phyloP scores from a whole-genome alignment of 2,329 filamentous ascomycete species.

The Nothophoma quercina region DNA sequence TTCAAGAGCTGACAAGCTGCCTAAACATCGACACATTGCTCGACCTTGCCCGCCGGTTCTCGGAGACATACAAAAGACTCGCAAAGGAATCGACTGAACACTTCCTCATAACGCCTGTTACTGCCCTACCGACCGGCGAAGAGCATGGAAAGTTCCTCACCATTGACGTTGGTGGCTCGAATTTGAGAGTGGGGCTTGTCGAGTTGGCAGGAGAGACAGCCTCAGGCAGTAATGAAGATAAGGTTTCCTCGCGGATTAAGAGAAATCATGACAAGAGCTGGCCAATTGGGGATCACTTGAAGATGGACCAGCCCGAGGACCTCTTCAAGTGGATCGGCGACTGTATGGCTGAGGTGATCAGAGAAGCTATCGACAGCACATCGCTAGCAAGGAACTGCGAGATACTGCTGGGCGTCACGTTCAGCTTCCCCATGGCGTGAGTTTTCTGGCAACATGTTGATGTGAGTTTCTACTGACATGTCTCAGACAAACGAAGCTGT shows the following conservation, averaged over 20 bases:
- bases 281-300: conserved; percentile 76
- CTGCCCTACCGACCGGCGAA: conserved; percentile 60
- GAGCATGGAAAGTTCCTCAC: conserved; percentile 66
- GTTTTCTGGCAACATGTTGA: conserved; percentile 3
- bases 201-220: conserved; percentile 59
- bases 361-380: conserved; percentile 59
- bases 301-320: conserved; percentile 75
- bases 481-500: conserved; percentile 63
- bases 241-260: conserved; percentile 54
- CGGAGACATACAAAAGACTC: conserved; percentile 45
- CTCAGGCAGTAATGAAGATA: conserved; percentile 17
- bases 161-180: conserved; percentile 68
- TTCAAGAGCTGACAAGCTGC: conserved; percentile 44
- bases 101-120: conserved; percentile 52
- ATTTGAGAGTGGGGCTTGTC: conserved; percentile 72
- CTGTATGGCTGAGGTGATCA: conserved; percentile 77
- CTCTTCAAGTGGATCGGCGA: conserved; percentile 83
- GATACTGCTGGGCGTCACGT: conserved; percentile 72
- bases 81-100: conserved; percentile 48
- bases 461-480: conserved; percentile 16
- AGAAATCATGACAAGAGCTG: conserved; percentile 73
- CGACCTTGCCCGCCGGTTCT: conserved; percentile 45
- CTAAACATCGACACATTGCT: conserved; percentile 43
- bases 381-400: conserved; percentile 20
- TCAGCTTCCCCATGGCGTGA: conserved; percentile 72